Evolutionary conservation across 2,329 filamentous ascomycete genomes (phyloP), one percentile per base, ranked within the genome.

Genomic region (Zasmidium cellare): DNA sequence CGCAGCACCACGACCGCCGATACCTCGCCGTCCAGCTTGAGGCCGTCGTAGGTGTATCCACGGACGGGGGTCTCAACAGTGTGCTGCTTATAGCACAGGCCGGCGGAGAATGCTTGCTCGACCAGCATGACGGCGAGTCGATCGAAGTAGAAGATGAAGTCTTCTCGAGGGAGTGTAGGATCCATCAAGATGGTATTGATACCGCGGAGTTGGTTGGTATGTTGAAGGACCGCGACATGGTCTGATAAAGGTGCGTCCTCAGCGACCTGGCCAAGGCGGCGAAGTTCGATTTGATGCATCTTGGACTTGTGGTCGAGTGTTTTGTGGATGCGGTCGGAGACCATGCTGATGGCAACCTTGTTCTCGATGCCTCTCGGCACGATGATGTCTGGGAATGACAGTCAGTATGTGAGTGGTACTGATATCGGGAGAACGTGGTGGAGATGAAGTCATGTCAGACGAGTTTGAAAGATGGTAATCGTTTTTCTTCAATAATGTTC

Each of bases 131-230:
- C 86, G 1, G 90, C 86, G 38, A 97, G 80, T 38, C 94, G 85
- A 75, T 99, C 92, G 74, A 97, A 97, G 76, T 97, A 97, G 76
- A 97, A 97, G 61, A 96, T 91, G 72, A 97, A 97, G 67, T 97
- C 92, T 71, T 96, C 93, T 45, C 90, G 84, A 6, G 83, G 80
- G 0, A 91, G 93, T 49, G 87, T 83, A 18, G 90, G 88, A 67
- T 94, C 84, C 70, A 96, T 88, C 44, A 99, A 84, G 56, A 97
- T 89, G 0, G 92, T 97, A 72, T 91, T 92, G 84, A 99, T 96
- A 48, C 87, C 92, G 56, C 82, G 82, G 55, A 97, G 81, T 74
- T 99, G 94, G 9, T 87, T 84, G 1, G 90, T 96, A 61, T 90
- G 83, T 46, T 87, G 81, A 56, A 97, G 77, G 16, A 96, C 75